Percentiles rank a stretch among this genome's conserved stretches.
These are phyloP conservation scores for Nicotiana knightiana DNA, from an alignment of 257 asterid genomes.

Conservation along the genomic window DNA sequence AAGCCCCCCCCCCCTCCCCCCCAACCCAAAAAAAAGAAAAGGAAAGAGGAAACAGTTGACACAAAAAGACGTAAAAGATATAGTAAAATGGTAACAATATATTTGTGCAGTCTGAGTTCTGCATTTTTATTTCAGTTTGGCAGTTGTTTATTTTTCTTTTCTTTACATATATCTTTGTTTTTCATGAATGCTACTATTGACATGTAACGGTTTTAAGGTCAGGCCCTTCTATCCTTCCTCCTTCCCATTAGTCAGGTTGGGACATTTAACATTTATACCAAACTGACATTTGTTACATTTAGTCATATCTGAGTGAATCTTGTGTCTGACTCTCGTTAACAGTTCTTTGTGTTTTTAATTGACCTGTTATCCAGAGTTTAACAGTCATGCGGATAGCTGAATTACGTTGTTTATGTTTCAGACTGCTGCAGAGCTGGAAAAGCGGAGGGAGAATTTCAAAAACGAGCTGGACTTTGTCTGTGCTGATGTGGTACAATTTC, in stretches of 20 bases:
- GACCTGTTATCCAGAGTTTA: background rate
- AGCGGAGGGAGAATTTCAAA: slow-evolving; percentile 74
- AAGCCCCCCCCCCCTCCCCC: background rate
- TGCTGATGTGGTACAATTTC: slow-evolving; percentile 78
- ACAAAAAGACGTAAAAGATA: too few species aligned
- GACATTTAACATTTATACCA: background rate
- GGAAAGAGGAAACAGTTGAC: too few species aligned
- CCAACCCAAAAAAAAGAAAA: too few species aligned
- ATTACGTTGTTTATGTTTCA: slow-evolving; percentile 20
- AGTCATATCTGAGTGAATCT: background rate
- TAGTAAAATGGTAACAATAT: background rate
- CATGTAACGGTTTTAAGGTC: background rate
- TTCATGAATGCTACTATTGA: background rate
- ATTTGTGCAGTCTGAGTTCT: background rate
- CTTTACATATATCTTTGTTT: background rate
- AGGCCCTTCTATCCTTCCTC: too few species aligned
- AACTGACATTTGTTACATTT: background rate
- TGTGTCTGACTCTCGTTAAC: background rate
- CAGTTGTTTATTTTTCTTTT: background rate
- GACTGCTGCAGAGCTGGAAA: slow-evolving; percentile 91
- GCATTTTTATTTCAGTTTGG: background rate
- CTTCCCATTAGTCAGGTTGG: background rate
- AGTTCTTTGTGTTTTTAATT: background rate
- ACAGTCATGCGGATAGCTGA: background rate
- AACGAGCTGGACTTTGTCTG: slow-evolving; percentile 92